Evolutionary conservation across 352 stramenopile species (phyloP).

Genomic region (Phytophthora fragariaefolia): DNA sequence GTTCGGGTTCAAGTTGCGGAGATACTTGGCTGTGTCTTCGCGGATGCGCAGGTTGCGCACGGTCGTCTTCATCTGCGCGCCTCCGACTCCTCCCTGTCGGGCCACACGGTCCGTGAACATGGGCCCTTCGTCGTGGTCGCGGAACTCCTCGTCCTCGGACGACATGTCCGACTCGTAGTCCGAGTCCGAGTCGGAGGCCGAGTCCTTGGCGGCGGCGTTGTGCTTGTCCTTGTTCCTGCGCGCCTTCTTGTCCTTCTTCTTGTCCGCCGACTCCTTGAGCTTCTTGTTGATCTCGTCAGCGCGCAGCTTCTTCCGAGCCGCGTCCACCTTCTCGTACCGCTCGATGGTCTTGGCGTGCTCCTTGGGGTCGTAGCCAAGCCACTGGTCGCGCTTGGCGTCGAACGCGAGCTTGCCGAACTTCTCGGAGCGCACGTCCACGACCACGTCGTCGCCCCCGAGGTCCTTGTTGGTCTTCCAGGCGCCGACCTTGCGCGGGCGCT

Average conservation of each 20-base stretch:
- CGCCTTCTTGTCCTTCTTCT: constrained; percentile 43
- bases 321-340: constrained; percentile 86
- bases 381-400: constrained; percentile 97
- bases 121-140: constrained; percentile 91
- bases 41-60: constrained; percentile 98
- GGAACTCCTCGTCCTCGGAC: constrained; percentile 93
- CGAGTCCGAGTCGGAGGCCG: constrained; percentile 87
- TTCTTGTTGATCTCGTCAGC: constrained; percentile 84
- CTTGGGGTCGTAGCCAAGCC: constrained; percentile 94
- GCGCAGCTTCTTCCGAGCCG: constrained; percentile 76
- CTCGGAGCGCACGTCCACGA: constrained; percentile 87
- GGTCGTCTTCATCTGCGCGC: constrained; percentile 98
- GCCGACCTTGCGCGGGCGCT: constrained; percentile 91
- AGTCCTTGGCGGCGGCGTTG: constrained; percentile 27
- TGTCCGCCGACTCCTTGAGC: constrained; percentile 55
- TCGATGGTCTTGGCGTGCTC: constrained; percentile 82
- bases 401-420: constrained; percentile 96
- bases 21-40: constrained; percentile 99
- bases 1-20: constrained; percentile 98
- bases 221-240: constrained; percentile 28
- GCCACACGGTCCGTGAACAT: constrained; percentile 95
- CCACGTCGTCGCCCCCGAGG: constrained; percentile 85
- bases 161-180: constrained; percentile 90
- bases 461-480: constrained; percentile 94
- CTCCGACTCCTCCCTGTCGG: constrained; percentile 95